Evolutionary conservation across 2,329 filamentous ascomycete genomes (phyloP), one percentile per base, ranked within the genome.

Genomic region (Colletotrichum kahawae): DNA sequence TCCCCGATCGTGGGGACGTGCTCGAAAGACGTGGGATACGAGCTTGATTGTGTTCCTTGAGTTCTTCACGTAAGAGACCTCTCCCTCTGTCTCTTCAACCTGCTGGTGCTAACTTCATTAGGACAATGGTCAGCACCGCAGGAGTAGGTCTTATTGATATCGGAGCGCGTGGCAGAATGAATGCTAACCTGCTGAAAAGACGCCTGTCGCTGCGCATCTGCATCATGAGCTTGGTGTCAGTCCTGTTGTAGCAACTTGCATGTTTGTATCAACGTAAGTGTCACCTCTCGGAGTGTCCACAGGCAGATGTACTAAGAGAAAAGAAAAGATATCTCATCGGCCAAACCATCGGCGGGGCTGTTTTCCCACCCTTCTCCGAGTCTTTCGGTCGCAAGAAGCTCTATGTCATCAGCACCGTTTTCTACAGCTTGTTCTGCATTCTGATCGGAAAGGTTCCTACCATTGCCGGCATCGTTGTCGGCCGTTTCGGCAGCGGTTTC

Each of bases 321-420:
- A 48, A 0, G n/a, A 48, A 21, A 48, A 51, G 43, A 67, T 74
- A 74, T 14, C 71, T 74, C 18, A 21, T 74, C 27, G 71, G 67
- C 18, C 71, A 71, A n/a, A 21, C 34, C 0, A n/a, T 74, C 9
- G 71, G 71, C 3, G 71, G 71, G 1, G 36, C 70, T 5, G 33
- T 74, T 18, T 59, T 74, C 4, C 71, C 71, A 21, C 71, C 71
- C 1, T 70, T 34, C 43, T 66, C 71, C 1, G 71, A 74, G 31
- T 70, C 71, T 5, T 74, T 74, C 36, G 71, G 71, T 21, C 67
- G 71, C 9, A 74, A 74, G 51, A 70, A 60, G 18, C 71, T 70
- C 7, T 74, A 74, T 3, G 36, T 74, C 16, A 7, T 51, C 6
- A 71, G 71, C 7, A 70, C 59, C 6, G 60, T 13, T 8, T 12